These are phyloP conservation scores for Debaryomycetaceae sp. DNA, from an alignment of 1,139 yeast species.

Conservation along the genomic window DNA sequence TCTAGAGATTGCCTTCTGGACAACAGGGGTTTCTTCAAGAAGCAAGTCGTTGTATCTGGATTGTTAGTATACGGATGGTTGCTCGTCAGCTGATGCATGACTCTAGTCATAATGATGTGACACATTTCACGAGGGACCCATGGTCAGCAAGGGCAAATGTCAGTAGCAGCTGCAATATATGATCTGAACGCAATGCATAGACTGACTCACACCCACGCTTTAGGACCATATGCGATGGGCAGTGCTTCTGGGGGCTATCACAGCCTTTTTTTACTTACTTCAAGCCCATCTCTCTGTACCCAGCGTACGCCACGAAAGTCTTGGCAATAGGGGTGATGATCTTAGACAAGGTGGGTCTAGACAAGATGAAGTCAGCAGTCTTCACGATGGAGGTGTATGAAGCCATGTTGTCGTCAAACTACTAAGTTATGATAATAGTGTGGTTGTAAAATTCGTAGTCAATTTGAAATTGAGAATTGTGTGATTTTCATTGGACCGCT, in stretches of 20 bases:
- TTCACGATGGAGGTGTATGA: constrained; percentile 80
- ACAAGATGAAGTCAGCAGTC: constrained; percentile 74
- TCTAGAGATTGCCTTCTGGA: constrained; percentile 86
- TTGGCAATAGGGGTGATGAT: constrained; percentile 77
- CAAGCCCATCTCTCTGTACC: constrained; percentile 91
- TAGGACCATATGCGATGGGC: no score
- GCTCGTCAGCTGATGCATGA: no score
- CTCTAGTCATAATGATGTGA: no score
- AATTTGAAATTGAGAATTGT: constrained; percentile 13
- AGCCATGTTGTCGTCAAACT: constrained; percentile 40
- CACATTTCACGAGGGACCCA: no score
- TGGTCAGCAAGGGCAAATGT: no score
- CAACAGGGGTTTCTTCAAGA: constrained; percentile 79
- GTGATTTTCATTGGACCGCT: constrained; percentile 18
- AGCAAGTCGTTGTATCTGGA: constrained; percentile 74
- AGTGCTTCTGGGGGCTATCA: no score
- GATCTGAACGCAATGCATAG: no score
- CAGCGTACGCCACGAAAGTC: constrained; percentile 67
- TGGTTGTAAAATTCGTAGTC: background rate
- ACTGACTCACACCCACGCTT: no score
- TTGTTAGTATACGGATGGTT: constrained; percentile 15
- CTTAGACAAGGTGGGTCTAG: constrained; percentile 73
- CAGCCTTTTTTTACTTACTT: no score
- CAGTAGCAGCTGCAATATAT: no score
- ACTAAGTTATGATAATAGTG: background rate